phyloP scores from a whole-genome alignment of 1,284 basidiomycete species.

The Sporisorium sorghi region DNA sequence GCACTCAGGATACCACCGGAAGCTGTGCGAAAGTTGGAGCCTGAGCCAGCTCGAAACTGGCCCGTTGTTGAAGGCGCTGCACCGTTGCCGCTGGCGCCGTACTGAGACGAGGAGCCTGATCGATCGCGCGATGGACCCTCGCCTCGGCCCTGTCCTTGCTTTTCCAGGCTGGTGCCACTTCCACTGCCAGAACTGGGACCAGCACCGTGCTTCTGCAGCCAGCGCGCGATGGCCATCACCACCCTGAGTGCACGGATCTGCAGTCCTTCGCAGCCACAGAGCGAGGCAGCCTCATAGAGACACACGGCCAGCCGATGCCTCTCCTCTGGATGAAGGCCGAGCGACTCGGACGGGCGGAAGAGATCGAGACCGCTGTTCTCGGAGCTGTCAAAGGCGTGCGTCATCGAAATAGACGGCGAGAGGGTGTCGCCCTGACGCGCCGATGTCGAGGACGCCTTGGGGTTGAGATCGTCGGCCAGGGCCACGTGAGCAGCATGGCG shows the following conservation, averaged over 20 bases:
- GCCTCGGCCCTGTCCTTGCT: slow-evolving; percentile 29
- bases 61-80: slow-evolving; percentile 12
- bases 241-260: slow-evolving; percentile 77
- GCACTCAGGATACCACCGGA: slow-evolving; percentile 15
- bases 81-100: slow-evolving; percentile 29
- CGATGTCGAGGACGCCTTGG: slow-evolving; percentile 25
- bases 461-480: slow-evolving; percentile 52
- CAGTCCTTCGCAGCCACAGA: slow-evolving; percentile 86
- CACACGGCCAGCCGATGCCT: slow-evolving; percentile 86
- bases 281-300: slow-evolving; percentile 90
- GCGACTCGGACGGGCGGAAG: slow-evolving; percentile 58
- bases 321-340: slow-evolving; percentile 71
- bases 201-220: slow-evolving; percentile 53
- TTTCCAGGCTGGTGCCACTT: slow-evolving; percentile 28
- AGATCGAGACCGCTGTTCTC: slow-evolving; percentile 50
- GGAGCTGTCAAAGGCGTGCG: slow-evolving; percentile 19
- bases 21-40: slow-evolving; percentile 23
- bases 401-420: slow-evolving; percentile 34
- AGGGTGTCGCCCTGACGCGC: slow-evolving; percentile 23
- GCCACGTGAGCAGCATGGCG: slow-evolving; percentile 86
- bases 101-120: slow-evolving; percentile 31
- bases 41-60: slow-evolving; percentile 16
- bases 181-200: slow-evolving; percentile 24
- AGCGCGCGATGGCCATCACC: slow-evolving; percentile 58
- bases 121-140: slow-evolving; percentile 37